Percentiles rank a stretch among this genome's conserved stretches.
Evolutionary conservation across 1,139 yeast species (phyloP).

Genomic region (Eremothecium coryli): DNA sequence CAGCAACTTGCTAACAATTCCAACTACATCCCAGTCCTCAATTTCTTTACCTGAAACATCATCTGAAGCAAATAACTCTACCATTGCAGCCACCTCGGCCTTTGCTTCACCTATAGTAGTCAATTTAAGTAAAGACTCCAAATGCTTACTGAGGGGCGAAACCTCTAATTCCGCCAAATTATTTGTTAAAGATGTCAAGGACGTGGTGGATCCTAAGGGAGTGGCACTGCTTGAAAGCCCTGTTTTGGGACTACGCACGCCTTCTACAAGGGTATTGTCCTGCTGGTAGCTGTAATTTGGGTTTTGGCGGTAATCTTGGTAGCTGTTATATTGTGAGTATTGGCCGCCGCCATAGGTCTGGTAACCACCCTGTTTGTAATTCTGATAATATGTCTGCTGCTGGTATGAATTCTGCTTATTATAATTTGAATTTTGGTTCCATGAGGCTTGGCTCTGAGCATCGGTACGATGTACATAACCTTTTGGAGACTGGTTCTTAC

Average conservation of each 20-base stretch:
- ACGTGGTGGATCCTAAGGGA: slow-evolving; percentile 41
- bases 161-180: slow-evolving; percentile 58
- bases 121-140: slow-evolving; percentile 49
- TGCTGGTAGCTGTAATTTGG: slow-evolving; percentile 11
- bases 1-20: slow-evolving; percentile 52
- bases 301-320: neutral
- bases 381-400: neutral
- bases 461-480: too few species aligned
- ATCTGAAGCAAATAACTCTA: slow-evolving; percentile 39
- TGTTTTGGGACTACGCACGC: too few species aligned
- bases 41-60: slow-evolving; percentile 39
- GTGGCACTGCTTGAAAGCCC: too few species aligned
- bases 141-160: slow-evolving; percentile 59
- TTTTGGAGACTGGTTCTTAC: too few species aligned
- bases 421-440: slow-evolving; percentile 1
- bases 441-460: slow-evolving; percentile 8
- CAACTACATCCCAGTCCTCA: slow-evolving; percentile 56
- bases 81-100: slow-evolving; percentile 49
- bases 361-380: slow-evolving; percentile 1
- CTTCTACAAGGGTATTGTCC: slow-evolving; percentile 20
- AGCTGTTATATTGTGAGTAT: too few species aligned
- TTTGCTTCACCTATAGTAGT: slow-evolving; percentile 57
- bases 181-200: slow-evolving; percentile 60
- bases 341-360: neutral
- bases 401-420: slow-evolving; percentile 4